phyloP scores from a whole-genome alignment of 257 asterid genomes.

The Jaltomata sinuosa region DNA sequence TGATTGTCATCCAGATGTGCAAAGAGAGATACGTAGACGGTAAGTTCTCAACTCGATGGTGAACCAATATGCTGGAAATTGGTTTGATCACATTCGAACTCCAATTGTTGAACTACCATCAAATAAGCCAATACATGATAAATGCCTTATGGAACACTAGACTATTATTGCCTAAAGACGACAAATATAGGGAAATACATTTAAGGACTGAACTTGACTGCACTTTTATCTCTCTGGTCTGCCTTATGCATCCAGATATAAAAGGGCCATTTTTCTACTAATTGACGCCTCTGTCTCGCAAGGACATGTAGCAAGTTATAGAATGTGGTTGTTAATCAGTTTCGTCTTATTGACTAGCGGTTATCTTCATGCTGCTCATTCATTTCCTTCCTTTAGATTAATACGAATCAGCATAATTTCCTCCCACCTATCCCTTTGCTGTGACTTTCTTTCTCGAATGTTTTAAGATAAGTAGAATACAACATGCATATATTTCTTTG shows the following conservation, averaged over 20 bases:
- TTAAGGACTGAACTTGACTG: not conserved
- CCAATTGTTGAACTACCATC: not conserved
- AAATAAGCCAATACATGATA: not conserved
- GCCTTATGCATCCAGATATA: not conserved
- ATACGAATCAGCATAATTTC: not conserved
- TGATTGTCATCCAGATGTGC: slow-evolving; percentile 66
- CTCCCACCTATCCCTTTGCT: not conserved
- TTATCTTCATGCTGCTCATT: not conserved
- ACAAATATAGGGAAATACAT: not conserved
- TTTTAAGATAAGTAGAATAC: not conserved
- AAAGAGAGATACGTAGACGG: slow-evolving; percentile 68
- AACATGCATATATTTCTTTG: not conserved
- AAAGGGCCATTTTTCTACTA: not conserved
- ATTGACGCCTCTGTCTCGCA: not conserved
- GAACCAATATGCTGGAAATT: not conserved
- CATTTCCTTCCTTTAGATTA: not conserved
- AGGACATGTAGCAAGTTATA: not conserved
- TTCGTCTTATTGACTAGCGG: not conserved
- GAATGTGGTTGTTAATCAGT: not conserved
- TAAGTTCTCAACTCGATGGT: slow-evolving; percentile 25
- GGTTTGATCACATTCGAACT: not conserved
- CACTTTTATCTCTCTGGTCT: not conserved
- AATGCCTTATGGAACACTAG: not conserved
- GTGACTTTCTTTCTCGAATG: not conserved
- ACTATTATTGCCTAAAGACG: not conserved